These are phyloP conservation scores for Ceratocystis diversiconidia DNA, from an alignment of 2,329 filamentous ascomycete species.

Conservation along the genomic window DNA sequence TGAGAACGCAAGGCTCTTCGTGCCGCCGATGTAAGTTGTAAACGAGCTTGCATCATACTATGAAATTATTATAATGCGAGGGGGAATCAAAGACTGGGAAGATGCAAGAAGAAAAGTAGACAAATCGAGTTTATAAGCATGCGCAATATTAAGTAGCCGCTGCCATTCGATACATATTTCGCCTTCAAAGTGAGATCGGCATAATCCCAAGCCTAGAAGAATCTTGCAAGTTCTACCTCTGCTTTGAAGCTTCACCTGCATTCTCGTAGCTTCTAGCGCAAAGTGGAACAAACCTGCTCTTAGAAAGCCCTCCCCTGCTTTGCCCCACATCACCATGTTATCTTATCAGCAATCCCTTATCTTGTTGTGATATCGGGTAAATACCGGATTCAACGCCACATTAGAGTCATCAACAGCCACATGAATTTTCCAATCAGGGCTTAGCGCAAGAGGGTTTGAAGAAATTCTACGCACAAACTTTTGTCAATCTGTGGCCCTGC, in stretches of 20 bases:
- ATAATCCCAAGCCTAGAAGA: not conserved
- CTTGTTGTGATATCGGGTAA: constrained; percentile 3
- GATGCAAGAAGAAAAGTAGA: not conserved
- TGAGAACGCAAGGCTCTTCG: constrained; percentile 23
- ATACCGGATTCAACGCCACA: constrained; percentile 7
- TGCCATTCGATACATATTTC: constrained; percentile 7
- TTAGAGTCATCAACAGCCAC: not conserved
- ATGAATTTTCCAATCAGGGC: constrained; percentile 22
- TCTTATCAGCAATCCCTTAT: constrained; percentile 8
- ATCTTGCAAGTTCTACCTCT: constrained; percentile 3
- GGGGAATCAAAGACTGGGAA: constrained; percentile 6
- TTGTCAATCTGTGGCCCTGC: constrained; percentile 19
- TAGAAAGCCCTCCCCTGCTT: not conserved
- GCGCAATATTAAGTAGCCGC: constrained; percentile 1
- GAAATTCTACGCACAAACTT: constrained; percentile 29
- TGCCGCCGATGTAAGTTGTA: constrained; percentile 28
- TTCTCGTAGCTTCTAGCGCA: constrained; percentile 31
- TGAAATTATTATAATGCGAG: not conserved
- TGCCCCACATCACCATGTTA: not conserved
- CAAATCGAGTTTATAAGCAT: not conserved
- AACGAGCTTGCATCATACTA: constrained; percentile 30
- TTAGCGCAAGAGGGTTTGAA: constrained; percentile 31
- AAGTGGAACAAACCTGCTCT: constrained; percentile 1
- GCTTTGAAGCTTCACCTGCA: constrained; percentile 21
- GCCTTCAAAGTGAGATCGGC: not conserved